Percentiles rank a stretch among this genome's conserved stretches.
Conservation (phyloP, 805 yeast genomes). For the Saccharomycopsis javanensis region DNA sequence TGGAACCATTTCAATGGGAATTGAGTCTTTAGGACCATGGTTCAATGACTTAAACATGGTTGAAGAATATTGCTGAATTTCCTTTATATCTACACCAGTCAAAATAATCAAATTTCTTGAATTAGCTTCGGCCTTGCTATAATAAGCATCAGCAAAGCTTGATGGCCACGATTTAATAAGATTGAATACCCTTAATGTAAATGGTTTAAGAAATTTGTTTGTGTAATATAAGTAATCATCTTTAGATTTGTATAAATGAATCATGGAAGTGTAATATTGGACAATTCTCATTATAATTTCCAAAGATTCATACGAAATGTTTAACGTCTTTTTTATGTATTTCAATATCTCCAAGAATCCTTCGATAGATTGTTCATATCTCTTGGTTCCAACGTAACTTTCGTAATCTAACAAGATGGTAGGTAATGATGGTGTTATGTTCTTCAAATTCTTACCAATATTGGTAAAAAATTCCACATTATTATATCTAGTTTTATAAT, state of each 20-base stretch:
- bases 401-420: constrained; percentile 29
- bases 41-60: constrained; percentile 38
- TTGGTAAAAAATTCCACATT: constrained; percentile 23
- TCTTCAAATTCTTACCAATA: constrained; percentile 21
- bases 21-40: constrained; percentile 41
- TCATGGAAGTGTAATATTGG: constrained; percentile 7
- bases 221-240: background rate
- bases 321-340: constrained; percentile 1
- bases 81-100: constrained; percentile 27
- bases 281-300: constrained; percentile 23
- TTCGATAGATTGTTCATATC: constrained; percentile 21
- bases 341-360: constrained; percentile 25
- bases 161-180: constrained; percentile 26
- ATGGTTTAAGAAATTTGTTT: constrained; percentile 2
- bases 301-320: constrained; percentile 21
- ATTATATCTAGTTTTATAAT: constrained; percentile 41
- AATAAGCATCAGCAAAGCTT: constrained; percentile 4
- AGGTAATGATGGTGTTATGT: constrained; percentile 22
- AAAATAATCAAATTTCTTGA: constrained; percentile 36
- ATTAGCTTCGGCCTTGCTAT: constrained; percentile 31
- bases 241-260: background rate
- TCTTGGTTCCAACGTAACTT: constrained; percentile 26
- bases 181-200: background rate
- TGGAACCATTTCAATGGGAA: constrained; percentile 43
- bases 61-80: constrained; percentile 27